Conservation (phyloP, 495 filamentous ascomycete genomes). For the Lasiosphaeria ovina region DNA sequence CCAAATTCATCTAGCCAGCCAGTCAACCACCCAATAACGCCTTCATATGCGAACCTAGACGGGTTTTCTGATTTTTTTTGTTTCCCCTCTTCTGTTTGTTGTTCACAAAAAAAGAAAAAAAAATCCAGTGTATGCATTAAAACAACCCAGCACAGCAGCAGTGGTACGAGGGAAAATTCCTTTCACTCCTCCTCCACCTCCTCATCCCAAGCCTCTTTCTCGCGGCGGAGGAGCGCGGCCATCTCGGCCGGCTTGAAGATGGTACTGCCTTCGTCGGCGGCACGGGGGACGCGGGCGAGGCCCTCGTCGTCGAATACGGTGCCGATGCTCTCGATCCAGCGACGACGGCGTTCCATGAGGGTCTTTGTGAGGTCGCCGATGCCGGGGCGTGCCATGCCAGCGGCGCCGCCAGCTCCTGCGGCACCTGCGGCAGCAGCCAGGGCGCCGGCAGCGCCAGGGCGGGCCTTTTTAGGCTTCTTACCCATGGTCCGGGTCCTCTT, state of each 20-base stretch:
- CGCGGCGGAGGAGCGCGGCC: conserved; percentile 58
- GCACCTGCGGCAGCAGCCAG: conserved; percentile 47
- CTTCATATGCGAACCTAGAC: too few species aligned
- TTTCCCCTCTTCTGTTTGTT: too few species aligned
- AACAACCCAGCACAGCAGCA: too few species aligned
- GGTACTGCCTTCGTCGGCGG: conserved; percentile 38
- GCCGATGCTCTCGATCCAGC: conserved; percentile 86
- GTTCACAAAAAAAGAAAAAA: too few species aligned
- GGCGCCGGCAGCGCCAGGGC: conserved; percentile 62
- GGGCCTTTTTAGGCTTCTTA: conserved; percentile 86
- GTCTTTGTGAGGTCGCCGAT: conserved; percentile 88
- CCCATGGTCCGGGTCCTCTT: conserved; percentile 94
- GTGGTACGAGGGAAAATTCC: neutral
- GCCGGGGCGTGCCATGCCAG: conserved; percentile 66
- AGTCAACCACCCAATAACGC: too few species aligned
- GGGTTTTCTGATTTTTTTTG: too few species aligned
- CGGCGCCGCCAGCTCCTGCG: conserved; percentile 50
- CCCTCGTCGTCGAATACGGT: conserved; percentile 77
- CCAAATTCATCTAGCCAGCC: too few species aligned
- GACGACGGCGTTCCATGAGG: conserved; percentile 81
- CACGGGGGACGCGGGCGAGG: conserved; percentile 47
- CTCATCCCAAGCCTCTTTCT: conserved; percentile 74
- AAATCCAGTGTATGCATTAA: too few species aligned
- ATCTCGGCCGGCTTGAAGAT: conserved; percentile 63
- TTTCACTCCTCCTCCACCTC: conserved; percentile 54